Evolutionary conservation across 1,284 basidiomycete species (phyloP).

Genomic region (Puccinia novopanici): DNA sequence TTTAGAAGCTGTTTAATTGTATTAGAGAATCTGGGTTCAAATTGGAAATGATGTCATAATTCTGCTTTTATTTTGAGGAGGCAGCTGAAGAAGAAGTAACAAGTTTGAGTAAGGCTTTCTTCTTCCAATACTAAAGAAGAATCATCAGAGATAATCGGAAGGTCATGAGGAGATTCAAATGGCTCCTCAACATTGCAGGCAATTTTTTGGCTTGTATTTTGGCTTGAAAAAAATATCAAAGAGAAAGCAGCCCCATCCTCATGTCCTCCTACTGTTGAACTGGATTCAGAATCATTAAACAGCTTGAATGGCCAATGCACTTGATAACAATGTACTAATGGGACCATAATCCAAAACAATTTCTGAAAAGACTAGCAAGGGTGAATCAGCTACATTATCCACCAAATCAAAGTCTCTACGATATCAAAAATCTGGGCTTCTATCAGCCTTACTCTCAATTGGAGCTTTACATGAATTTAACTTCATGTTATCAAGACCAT

Average conservation of each 20-base stretch:
- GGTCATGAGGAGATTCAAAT: no score
- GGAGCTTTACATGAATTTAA: constrained; percentile 78
- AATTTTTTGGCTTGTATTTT: no score
- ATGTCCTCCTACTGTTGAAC: no score
- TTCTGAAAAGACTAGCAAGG: constrained; percentile 51
- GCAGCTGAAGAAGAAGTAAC: no score
- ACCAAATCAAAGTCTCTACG: constrained; percentile 62
- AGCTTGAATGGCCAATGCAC: constrained; percentile 52
- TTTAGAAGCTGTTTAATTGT: neutral
- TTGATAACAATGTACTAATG: neutral
- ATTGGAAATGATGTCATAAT: no score
- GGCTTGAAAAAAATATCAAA: no score
- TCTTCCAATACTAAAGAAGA: no score
- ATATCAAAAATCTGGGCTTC: constrained; percentile 80
- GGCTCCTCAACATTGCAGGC: no score
- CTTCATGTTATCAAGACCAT: constrained; percentile 81
- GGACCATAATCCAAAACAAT: constrained; percentile 15
- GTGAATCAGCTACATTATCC: neutral
- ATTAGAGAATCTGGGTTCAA: neutral
- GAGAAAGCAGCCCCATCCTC: no score
- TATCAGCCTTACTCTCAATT: constrained; percentile 78
- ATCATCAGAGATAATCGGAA: no score
- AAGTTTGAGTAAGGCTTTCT: no score
- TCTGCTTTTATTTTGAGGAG: neutral
- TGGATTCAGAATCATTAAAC: no score